Evolutionary conservation across 495 filamentous ascomycete species (phyloP).

Genomic region (Hypoxylon rickii): DNA sequence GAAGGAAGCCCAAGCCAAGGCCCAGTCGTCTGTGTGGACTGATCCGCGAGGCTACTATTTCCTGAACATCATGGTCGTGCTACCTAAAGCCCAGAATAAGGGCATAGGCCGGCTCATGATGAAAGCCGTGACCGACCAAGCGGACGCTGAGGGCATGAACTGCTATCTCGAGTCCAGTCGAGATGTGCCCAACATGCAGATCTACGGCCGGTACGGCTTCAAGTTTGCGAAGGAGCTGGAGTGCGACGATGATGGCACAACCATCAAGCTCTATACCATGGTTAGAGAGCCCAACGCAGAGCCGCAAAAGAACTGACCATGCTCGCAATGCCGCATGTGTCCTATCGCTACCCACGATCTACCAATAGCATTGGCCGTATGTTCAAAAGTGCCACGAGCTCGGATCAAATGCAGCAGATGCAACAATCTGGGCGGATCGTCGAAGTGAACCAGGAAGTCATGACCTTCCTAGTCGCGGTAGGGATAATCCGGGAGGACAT

Average conservation of each 20-base stretch:
- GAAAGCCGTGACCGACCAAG: slow-evolving; percentile 59
- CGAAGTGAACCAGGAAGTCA: too few species aligned
- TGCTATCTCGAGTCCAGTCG: slow-evolving; percentile 71
- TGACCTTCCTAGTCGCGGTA: too few species aligned
- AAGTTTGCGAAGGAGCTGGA: slow-evolving; percentile 63
- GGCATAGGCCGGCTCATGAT: slow-evolving; percentile 65
- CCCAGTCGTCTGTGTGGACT: slow-evolving; percentile 61
- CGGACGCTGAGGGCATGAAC: slow-evolving; percentile 61
- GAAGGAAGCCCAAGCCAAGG: slow-evolving; percentile 62
- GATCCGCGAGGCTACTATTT: slow-evolving; percentile 69
- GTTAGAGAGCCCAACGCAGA: slow-evolving; percentile 49
- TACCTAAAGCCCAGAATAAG: slow-evolving; percentile 59
- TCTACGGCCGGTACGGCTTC: slow-evolving; percentile 71
- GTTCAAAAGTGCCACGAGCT: too few species aligned
- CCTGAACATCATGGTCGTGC: slow-evolving; percentile 70
- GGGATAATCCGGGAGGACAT: too few species aligned
- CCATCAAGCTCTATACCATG: slow-evolving; percentile 56
- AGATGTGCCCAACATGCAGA: slow-evolving; percentile 64
- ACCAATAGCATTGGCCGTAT: too few species aligned
- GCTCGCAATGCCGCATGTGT: not conserved
- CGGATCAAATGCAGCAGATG: too few species aligned
- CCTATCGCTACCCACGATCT: not conserved
- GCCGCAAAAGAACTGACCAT: slow-evolving; percentile 19
- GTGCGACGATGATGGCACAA: slow-evolving; percentile 60
- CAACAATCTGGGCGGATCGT: too few species aligned